A percentile compares a stretch with the other conserved stretches of the same genome.
phyloP scores from a whole-genome alignment of 352 stramenopile genomes.

The Pilasporangium apinafurcum region DNA sequence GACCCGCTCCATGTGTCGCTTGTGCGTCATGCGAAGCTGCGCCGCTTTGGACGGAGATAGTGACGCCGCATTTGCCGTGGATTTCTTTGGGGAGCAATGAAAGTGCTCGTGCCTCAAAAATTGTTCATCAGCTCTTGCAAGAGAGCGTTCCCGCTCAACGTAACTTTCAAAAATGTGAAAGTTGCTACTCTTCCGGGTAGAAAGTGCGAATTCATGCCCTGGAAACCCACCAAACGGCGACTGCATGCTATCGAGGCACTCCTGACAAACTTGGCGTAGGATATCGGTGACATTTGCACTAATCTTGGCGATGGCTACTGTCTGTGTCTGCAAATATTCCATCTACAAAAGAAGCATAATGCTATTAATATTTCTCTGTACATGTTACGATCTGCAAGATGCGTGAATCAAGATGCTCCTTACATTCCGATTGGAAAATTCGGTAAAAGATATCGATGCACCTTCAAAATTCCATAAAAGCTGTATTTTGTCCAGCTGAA shows the following conservation, averaged over 20 bases:
- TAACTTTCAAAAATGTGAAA: conserved; percentile 51
- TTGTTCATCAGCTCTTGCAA: conserved; percentile 44
- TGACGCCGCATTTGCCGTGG: neutral
- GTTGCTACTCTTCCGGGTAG: conserved; percentile 55
- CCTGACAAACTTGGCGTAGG: conserved; percentile 23
- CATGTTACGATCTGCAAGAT: no score
- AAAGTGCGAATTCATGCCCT: conserved; percentile 43
- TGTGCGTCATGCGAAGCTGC: conserved; percentile 8
- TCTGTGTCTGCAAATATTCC: conserved; percentile 9
- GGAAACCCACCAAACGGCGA: conserved; percentile 31
- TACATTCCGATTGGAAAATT: conserved; percentile 36
- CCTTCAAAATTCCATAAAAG: conserved; percentile 48
- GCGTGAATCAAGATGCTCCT: conserved; percentile 3
- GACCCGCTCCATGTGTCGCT: conserved; percentile 12
- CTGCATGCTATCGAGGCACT: conserved; percentile 28
- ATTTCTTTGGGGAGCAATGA: no score
- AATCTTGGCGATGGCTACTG: conserved; percentile 17
- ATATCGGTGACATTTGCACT: conserved; percentile 25
- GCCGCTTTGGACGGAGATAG: conserved; percentile 13
- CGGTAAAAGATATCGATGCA: conserved; percentile 12
- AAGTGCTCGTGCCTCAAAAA: conserved; percentile 52
- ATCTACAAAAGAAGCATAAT: neutral
- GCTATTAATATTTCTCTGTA: no score
- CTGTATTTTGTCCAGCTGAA: conserved; percentile 16
- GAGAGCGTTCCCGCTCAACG: conserved; percentile 33